A percentile compares a stretch with the other conserved stretches of the same genome.
These are phyloP conservation scores for Cercospora beticola DNA, from an alignment of 2,329 filamentous ascomycete genomes.

Conservation along the genomic window DNA sequence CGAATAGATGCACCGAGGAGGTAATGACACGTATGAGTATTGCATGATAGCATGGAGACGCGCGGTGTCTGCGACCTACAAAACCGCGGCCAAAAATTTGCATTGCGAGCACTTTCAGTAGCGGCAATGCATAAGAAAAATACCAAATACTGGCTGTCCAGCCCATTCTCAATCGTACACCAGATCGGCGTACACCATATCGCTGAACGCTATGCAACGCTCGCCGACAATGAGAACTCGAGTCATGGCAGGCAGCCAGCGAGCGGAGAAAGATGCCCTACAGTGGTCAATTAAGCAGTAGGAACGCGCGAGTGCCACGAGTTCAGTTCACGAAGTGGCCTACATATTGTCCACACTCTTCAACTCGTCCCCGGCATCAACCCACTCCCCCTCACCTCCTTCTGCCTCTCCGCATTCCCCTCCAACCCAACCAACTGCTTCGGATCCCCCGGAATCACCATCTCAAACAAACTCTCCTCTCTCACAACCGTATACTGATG, in stretches of 20 bases:
- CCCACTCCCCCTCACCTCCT: conserved; percentile 32
- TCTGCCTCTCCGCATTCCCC: conserved; percentile 38
- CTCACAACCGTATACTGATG: conserved; percentile 58
- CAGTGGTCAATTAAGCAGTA: not conserved
- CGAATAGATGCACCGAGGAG: not conserved
- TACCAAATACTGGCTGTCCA: not conserved
- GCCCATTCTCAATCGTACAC: not conserved
- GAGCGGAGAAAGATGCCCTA: not conserved
- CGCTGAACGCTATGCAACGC: not conserved
- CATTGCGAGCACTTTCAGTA: not conserved
- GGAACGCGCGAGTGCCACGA: not conserved
- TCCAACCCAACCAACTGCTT: conserved; percentile 37
- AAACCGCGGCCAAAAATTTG: not conserved
- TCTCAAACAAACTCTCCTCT: conserved; percentile 56
- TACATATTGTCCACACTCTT: not conserved
- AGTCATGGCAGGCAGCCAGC: not conserved
- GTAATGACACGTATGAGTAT: not conserved
- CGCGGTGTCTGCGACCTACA: not conserved
- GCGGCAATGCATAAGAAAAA: not conserved
- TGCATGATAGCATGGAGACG: not conserved
- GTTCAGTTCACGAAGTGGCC: not conserved
- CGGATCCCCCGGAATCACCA: conserved; percentile 46
- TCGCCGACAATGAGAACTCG: not conserved
- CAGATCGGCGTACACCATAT: not conserved
- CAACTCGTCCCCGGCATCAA: conserved; percentile 14